Evolutionary conservation across 345 rosid species (phyloP), one percentile per base, ranked within the genome.

Genomic region (Acer saccharum): DNA sequence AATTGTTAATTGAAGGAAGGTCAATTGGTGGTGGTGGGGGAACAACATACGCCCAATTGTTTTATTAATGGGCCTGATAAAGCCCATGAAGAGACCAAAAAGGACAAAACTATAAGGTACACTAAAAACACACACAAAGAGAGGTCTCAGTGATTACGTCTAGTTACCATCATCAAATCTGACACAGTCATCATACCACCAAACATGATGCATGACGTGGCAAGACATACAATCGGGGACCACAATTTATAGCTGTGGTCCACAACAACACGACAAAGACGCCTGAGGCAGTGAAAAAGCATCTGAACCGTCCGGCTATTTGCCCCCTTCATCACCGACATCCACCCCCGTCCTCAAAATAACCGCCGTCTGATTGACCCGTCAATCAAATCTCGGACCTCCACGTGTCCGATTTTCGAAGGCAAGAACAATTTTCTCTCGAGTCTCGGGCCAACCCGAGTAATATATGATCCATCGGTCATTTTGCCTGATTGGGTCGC

Each of bases 261-360:
- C 69, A 69, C 73, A 60, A 21, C 46, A 54, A 17, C 62, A 10
- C 62, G 6, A 21, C 63, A 5, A 35, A 3, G 66, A 71, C 10
- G 50, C 50, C 50, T 46, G 50, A 46, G 39, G 46, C 80, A 71
- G 71, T 68, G 17, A 71, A 77, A 76, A 84, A 67, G 82, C 61
- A 65, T 61, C 86, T 77, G 81, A 73, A 67, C 70, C 72, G 80
- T 71, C 87, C 88, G 81, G 88, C 85, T 20, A 65, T 3, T 46
- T 86, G 91, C 78, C 84, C 84, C 89, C 88, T 68, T 16, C 52
- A 20, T 58, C 71, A 72, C 86, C 83, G 81, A 18, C 32, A 60
- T 7, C 10, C 64, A 60, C 64, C 62, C 25, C 82, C 11, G 10
- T 11, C 11, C 82, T 81, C 77, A 77, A 78, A 82, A 71, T 17